Evolutionary conservation across 2,329 filamentous ascomycete genomes (phyloP).

Genomic region (Colletotrichum sojae): DNA sequence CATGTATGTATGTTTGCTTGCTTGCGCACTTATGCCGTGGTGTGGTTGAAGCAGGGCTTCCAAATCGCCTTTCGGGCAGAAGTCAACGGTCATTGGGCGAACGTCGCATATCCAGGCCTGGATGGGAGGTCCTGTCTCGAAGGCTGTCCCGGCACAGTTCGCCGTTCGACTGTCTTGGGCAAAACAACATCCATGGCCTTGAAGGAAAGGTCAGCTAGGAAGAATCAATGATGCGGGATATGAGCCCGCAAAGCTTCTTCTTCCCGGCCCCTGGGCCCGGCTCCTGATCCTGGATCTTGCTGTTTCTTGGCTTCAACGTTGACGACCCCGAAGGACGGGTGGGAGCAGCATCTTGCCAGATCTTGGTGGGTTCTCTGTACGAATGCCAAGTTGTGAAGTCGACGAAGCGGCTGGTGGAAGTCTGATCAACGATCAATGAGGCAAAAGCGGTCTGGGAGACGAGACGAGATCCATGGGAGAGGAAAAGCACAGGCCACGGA

Average conservation of each 20-base stretch:
- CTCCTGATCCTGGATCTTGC: neutral
- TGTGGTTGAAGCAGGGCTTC: neutral
- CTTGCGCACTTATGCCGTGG: neutral
- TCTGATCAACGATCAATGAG: constrained; percentile 21
- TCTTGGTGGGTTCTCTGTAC: neutral
- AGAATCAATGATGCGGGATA: constrained; percentile 7
- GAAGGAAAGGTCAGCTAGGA: neutral
- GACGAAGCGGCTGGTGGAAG: constrained; percentile 9
- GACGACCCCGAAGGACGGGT: neutral
- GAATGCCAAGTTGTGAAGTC: constrained; percentile 1
- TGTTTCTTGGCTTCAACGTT: neutral
- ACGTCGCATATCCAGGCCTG: neutral
- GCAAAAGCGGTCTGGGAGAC: constrained; percentile 10
- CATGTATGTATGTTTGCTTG: constrained; percentile 1
- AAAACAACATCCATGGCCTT: neutral
- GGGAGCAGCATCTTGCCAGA: neutral
- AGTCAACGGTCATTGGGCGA: constrained; percentile 6
- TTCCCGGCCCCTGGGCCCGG: neutral
- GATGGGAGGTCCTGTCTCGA: neutral
- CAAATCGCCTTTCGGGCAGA: constrained; percentile 2
- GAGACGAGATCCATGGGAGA: neutral
- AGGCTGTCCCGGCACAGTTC: neutral
- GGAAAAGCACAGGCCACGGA: constrained; percentile 14
- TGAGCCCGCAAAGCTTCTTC: constrained; percentile 9
- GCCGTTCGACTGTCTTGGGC: neutral